Evolutionary conservation across 805 yeast genomes (phyloP).

Genomic region (Maudiozyma barnettii): DNA sequence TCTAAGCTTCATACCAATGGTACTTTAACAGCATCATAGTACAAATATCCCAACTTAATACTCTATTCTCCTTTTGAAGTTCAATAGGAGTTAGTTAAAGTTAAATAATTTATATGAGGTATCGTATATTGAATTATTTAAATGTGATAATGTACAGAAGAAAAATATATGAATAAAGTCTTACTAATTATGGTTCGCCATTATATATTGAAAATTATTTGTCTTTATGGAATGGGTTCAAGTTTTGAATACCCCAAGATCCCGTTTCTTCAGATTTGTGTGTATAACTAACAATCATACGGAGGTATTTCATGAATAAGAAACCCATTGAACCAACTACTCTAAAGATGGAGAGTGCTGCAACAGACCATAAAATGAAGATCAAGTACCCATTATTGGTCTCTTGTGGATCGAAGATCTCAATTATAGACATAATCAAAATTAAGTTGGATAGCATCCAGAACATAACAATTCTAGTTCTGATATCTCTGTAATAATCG

Average conservation of each 20-base stretch:
- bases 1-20: no score
- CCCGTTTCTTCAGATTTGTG: constrained; percentile 33
- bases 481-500: constrained; percentile 88
- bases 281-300: constrained; percentile 32
- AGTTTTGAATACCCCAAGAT: constrained; percentile 7
- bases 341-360: constrained; percentile 70
- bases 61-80: no score
- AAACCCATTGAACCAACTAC: constrained; percentile 74
- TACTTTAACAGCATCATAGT: no score
- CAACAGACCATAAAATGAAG: constrained; percentile 87
- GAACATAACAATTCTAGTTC: constrained; percentile 90
- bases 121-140: not conserved
- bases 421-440: constrained; percentile 78
- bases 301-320: constrained; percentile 36
- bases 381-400: constrained; percentile 66
- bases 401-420: constrained; percentile 63
- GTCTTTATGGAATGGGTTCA: constrained; percentile 5
- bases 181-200: not conserved
- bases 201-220: not conserved
- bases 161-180: not conserved
- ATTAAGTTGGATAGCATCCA: constrained; percentile 84
- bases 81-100: no score
- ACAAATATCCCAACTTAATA: no score
- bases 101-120: not conserved
- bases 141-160: not conserved